Evolutionary conservation across 495 filamentous ascomycete genomes (phyloP).

Genomic region (Neurospora sp.): DNA sequence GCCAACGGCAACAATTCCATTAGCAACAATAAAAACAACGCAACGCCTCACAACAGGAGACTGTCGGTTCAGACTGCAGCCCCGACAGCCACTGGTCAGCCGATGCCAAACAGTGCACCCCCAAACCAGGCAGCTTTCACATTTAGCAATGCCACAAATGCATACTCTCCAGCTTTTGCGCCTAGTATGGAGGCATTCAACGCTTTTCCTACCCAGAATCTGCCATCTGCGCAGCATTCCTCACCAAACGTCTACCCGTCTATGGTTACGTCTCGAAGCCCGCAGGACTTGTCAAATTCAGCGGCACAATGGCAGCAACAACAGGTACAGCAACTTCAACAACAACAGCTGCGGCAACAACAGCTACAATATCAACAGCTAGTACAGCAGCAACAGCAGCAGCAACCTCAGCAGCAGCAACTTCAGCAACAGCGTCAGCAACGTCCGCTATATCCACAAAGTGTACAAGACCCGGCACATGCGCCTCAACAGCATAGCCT

Average conservation of each 20-base stretch:
- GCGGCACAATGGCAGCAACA: slow-evolving; percentile 8
- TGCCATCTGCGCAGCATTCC: neutral
- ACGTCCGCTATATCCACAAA: neutral
- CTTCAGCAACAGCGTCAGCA: slow-evolving; percentile 10
- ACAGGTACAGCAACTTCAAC: slow-evolving; percentile 12
- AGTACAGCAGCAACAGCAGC: slow-evolving; percentile 8
- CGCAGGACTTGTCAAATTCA: neutral
- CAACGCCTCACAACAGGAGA: neutral
- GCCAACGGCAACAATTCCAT: neutral
- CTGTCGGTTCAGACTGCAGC: neutral
- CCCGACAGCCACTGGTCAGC: neutral
- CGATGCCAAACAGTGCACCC: neutral
- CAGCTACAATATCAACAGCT: slow-evolving; percentile 10
- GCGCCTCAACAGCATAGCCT: neutral
- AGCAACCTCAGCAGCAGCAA: slow-evolving; percentile 5
- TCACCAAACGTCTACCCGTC: neutral
- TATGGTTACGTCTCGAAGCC: neutral
- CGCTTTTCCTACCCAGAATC: neutral
- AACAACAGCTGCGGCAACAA: slow-evolving; percentile 17
- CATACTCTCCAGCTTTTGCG: neutral
- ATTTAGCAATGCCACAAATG: neutral
- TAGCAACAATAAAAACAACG: neutral
- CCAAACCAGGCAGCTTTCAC: neutral
- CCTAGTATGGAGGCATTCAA: neutral
- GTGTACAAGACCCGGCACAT: neutral